A percentile compares a stretch with the other conserved stretches of the same genome.
These are phyloP conservation scores for Euphorbia peplus DNA, from an alignment of 345 rosid species.

Conservation along the genomic window DNA sequence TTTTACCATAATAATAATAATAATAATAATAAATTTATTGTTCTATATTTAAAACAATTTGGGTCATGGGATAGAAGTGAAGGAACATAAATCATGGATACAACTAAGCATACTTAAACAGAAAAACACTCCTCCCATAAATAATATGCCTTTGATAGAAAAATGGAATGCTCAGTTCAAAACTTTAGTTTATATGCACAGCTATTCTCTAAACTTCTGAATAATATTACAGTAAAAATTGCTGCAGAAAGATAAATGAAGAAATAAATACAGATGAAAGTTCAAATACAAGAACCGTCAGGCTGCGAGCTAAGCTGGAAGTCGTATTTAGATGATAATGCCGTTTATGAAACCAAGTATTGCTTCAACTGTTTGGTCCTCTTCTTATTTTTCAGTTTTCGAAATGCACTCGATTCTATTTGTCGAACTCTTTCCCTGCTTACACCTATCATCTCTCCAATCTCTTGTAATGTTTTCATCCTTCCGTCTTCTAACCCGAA, in stretches of 20 bases:
- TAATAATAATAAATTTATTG: too few relatives aligned
- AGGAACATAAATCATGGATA: too few relatives aligned
- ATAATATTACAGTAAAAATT: constrained; percentile 15
- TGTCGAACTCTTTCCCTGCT: constrained; percentile 95
- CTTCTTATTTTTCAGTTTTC: constrained; percentile 80
- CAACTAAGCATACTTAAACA: too few relatives aligned
- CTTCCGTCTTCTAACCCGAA: constrained; percentile 90
- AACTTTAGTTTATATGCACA: constrained; percentile 34
- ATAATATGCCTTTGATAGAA: neutral
- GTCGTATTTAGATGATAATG: constrained; percentile 1
- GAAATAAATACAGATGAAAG: constrained; percentile 12
- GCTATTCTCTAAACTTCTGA: constrained; percentile 7
- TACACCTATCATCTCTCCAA: constrained; percentile 75
- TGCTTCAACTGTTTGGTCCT: constrained; percentile 74
- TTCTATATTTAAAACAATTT: too few relatives aligned
- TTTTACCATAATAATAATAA: too few relatives aligned
- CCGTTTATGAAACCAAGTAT: constrained; percentile 40
- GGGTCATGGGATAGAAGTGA: too few relatives aligned
- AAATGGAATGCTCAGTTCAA: constrained; percentile 11
- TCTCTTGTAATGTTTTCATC: constrained; percentile 89
- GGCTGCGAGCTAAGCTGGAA: constrained; percentile 11
- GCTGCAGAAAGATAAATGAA: constrained; percentile 4
- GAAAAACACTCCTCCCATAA: neutral
- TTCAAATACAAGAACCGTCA: constrained; percentile 16
- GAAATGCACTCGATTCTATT: constrained; percentile 72